Conservation (phyloP, 768 basidiomycete genomes). For the Amanita jacksonii region DNA sequence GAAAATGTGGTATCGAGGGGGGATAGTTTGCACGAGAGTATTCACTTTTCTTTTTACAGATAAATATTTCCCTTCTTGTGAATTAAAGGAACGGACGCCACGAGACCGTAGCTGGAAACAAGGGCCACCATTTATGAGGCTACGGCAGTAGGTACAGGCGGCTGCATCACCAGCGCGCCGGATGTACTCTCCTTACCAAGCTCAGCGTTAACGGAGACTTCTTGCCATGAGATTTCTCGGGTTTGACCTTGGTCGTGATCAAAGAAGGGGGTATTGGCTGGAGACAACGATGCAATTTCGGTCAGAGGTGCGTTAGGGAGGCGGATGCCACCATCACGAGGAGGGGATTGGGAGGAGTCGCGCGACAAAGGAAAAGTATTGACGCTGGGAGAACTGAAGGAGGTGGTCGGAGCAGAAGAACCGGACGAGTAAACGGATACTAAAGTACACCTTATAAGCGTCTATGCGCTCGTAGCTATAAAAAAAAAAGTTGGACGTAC, state of each 20-base stretch:
- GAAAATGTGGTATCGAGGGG: conserved; percentile 15
- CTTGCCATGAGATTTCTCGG: conserved; percentile 5
- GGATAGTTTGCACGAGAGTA: conserved; percentile 6
- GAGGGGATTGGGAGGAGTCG: conserved; percentile 41
- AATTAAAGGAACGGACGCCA: conserved; percentile 1
- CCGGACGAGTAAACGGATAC: conserved; percentile 48
- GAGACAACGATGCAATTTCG: conserved; percentile 46
- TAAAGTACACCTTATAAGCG: too few species aligned
- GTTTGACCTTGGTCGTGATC: neutral
- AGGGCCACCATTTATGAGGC: conserved; percentile 13
- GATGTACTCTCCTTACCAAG: conserved; percentile 4
- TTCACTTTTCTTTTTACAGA: conserved; percentile 1
- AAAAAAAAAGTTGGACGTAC: conserved; percentile 31
- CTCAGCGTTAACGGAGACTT: neutral
- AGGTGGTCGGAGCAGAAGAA: conserved; percentile 53
- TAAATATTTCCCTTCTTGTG: conserved; percentile 7
- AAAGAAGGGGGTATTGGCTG: conserved; percentile 1
- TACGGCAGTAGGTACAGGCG: conserved; percentile 14
- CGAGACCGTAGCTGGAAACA: neutral
- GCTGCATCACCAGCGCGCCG: conserved; percentile 10
- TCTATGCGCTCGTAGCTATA: too few species aligned
- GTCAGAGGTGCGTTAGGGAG: conserved; percentile 65
- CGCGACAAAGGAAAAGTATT: conserved; percentile 54
- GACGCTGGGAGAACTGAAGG: conserved; percentile 56
- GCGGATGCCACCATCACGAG: conserved; percentile 52